These are phyloP conservation scores for Porogramme epimiltina DNA, from an alignment of 1,284 basidiomycete genomes.

Conservation along the genomic window DNA sequence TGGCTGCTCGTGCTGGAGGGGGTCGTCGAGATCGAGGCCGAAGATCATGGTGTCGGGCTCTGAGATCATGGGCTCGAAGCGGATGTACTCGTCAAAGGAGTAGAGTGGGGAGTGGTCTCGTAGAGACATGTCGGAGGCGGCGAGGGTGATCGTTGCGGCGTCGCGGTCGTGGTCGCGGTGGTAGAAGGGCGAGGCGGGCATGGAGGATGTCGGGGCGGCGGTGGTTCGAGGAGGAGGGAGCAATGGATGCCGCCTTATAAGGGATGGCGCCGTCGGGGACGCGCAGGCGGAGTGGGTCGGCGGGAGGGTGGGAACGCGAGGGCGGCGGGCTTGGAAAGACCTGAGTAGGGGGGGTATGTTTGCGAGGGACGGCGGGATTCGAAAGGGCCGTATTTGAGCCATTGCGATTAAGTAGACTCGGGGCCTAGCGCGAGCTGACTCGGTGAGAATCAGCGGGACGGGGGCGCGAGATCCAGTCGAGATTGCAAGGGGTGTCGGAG, in stretches of 20 bases:
- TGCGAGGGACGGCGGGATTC: constrained; percentile 19
- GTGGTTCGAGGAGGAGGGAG: constrained; percentile 25
- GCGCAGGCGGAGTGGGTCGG: constrained; percentile 20
- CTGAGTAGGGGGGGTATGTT: constrained; percentile 23
- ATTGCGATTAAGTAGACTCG: constrained; percentile 23
- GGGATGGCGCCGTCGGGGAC: constrained; percentile 25
- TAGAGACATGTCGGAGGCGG: constrained; percentile 39
- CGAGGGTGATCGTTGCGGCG: constrained; percentile 31
- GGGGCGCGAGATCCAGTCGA: constrained; percentile 19
- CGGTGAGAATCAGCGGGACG: constrained; percentile 24
- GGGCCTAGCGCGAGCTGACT: constrained; percentile 22
- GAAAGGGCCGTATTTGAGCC: constrained; percentile 23
- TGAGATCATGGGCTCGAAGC: constrained; percentile 33
- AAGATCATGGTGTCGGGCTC: constrained; percentile 61
- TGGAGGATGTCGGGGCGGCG: constrained; percentile 24
- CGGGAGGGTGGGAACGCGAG: constrained; percentile 20
- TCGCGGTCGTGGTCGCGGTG: constrained; percentile 33
- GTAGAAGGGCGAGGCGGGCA: constrained; percentile 33
- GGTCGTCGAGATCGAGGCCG: constrained; percentile 64
- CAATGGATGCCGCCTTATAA: constrained; percentile 25
- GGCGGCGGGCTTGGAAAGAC: constrained; percentile 19
- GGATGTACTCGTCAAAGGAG: constrained; percentile 50
- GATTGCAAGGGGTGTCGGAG: constrained; percentile 21
- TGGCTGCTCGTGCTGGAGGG: constrained; percentile 34
- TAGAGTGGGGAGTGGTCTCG: constrained; percentile 45